These are phyloP conservation scores for Trichoderma koningii DNA, from an alignment of 2,329 filamentous ascomycete species.

Conservation along the genomic window DNA sequence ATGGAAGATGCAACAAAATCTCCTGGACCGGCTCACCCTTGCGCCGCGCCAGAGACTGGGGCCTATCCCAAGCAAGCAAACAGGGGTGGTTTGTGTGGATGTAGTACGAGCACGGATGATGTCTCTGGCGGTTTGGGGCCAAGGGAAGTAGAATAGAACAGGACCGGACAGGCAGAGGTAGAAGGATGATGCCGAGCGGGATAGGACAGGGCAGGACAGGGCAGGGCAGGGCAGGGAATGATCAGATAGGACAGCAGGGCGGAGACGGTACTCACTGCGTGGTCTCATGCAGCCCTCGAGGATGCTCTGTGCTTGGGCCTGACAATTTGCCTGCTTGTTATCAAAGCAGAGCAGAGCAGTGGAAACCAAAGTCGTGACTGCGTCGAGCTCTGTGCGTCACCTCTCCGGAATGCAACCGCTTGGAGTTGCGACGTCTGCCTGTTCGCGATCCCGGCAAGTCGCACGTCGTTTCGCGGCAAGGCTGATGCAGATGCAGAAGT, in stretches of 20 bases:
- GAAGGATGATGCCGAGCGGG: too few species aligned
- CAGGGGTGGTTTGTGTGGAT: constrained; percentile 11
- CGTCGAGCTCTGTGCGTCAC: not conserved
- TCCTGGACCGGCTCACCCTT: constrained; percentile 30
- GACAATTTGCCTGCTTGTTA: not conserved
- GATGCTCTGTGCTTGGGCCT: not conserved
- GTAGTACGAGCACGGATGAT: not conserved
- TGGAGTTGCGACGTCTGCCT: not conserved
- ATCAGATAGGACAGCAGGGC: not conserved
- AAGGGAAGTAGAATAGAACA: too few species aligned
- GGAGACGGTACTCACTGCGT: not conserved
- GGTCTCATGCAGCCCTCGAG: not conserved
- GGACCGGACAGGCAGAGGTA: too few species aligned
- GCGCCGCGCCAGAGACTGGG: constrained; percentile 27
- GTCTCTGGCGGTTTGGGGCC: not conserved
- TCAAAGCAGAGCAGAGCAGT: not conserved
- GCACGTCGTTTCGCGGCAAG: not conserved
- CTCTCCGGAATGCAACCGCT: not conserved
- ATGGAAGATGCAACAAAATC: constrained; percentile 28
- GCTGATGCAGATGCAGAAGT: not conserved
- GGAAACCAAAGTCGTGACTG: not conserved
- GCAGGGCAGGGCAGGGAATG: too few species aligned
- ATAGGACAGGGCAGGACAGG: too few species aligned
- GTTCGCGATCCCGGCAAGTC: not conserved
- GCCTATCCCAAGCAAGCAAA: constrained; percentile 25